These are phyloP conservation scores for Periconia macrospinosa DNA, from an alignment of 2,329 filamentous ascomycete species.

Conservation along the genomic window DNA sequence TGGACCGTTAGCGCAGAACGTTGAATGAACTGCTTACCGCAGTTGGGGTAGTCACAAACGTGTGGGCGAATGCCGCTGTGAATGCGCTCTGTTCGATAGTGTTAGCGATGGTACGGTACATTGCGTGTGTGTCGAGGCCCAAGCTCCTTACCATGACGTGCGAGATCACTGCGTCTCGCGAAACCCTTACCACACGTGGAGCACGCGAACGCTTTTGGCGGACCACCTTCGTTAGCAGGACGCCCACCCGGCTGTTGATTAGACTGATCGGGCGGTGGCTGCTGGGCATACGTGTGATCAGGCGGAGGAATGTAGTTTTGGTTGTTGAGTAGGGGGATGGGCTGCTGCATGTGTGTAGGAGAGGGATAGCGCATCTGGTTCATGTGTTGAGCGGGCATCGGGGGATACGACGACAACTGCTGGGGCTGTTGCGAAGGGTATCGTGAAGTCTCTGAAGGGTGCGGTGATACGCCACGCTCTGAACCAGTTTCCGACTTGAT, in stretches of 20 bases:
- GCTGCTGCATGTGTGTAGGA: constrained; percentile 53
- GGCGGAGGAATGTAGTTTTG: constrained; percentile 57
- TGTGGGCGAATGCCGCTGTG: constrained; percentile 90
- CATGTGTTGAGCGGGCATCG: constrained; percentile 53
- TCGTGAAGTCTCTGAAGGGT: constrained; percentile 59
- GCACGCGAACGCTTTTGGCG: constrained; percentile 82
- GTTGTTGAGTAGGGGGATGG: constrained; percentile 59
- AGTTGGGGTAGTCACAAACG: constrained; percentile 84
- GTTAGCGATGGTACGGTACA: constrained; percentile 33
- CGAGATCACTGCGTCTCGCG: constrained; percentile 88
- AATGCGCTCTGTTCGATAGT: constrained; percentile 74
- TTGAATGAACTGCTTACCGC: constrained; percentile 97
- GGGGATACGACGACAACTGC: constrained; percentile 50
- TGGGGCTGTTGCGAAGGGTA: constrained; percentile 61
- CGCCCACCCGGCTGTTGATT: constrained; percentile 40
- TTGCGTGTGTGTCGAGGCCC: constrained; percentile 29
- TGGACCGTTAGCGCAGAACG: constrained; percentile 94
- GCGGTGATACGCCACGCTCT: constrained; percentile 60
- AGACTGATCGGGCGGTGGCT: constrained; percentile 40
- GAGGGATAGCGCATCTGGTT: constrained; percentile 59
- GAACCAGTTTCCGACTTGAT: constrained; percentile 62
- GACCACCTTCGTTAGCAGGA: constrained; percentile 50
- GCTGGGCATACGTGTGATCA: constrained; percentile 51
- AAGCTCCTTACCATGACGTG: constrained; percentile 78
- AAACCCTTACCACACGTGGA: constrained; percentile 90